Base-by-base conservation (phyloP, 169 alveolate species). In the Haemoproteus tartakovskyi region DNA sequence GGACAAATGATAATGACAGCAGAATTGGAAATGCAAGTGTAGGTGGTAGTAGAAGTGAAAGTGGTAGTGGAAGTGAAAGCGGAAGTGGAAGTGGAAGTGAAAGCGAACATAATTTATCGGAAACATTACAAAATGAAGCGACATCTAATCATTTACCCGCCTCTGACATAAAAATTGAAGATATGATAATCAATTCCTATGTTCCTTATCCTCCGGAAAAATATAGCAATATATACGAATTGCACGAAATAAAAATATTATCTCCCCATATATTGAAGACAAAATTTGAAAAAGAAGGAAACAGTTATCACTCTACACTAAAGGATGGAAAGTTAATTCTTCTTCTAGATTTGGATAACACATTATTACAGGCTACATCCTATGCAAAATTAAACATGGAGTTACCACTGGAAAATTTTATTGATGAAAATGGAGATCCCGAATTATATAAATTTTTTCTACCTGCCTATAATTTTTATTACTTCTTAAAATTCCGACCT, bases 401-500 rank as follows among this genome's bases (percentile, higher is more conserved):
- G 38, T 85, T 93, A 22, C 89, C 91, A 16, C 41, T 93, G 41
- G 89, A 88, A 57, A 95, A 94, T 62, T 94, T 92, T 67, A 86
- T 93, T 14, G 94, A 91, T 37, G 88, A 85, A 38, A 70, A 87
- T 52, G 96, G 96, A 6, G 94, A 93, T 52, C 95, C 97, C 21
- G 97, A 94, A 43, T 87, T 93, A 62, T 94, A 86, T 84, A 91
- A 84, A 82, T 94, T 93, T 70, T 91, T 89, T 63, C 78, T 93
- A 61, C 95, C 97, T 30, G 87, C 83, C 74, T 89, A 93, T 43
- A 89, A 91, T 64, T 84, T 90, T 48, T 79, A 84, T 33, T 94
- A 94, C 64, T 94, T 92, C 82, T 61, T 94, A 89, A 94, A 94
- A 84, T 87, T 94, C 47, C 67, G 97, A 57, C 97, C 97, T 11